Conservation (phyloP, 257 asterid genomes). For the Solanum medicagineum region DNA sequence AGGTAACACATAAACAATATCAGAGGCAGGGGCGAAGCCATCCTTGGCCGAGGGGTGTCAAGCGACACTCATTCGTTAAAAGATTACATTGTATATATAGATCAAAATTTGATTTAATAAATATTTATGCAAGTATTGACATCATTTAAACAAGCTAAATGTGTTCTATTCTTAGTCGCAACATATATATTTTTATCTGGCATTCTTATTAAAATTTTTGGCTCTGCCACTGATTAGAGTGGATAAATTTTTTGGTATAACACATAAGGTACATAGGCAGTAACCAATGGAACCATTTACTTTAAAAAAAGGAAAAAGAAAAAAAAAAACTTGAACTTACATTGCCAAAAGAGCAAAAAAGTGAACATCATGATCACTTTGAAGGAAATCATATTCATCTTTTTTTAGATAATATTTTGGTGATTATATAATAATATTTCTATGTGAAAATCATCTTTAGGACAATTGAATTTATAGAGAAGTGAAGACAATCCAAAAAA, state of each 20-base stretch:
- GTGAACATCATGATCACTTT: neutral
- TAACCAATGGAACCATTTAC: neutral
- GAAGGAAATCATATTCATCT: neutral
- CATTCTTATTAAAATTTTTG: too few species aligned
- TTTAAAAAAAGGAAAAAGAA: neutral
- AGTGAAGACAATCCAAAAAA: neutral
- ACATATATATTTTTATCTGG: too few species aligned
- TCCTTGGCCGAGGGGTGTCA: too few species aligned
- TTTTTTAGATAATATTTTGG: neutral
- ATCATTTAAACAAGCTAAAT: too few species aligned
- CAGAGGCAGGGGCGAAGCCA: neutral
- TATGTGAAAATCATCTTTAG: neutral
- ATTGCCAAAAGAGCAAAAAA: neutral
- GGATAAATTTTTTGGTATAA: neutral
- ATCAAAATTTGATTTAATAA: too few species aligned
- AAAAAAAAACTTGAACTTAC: neutral
- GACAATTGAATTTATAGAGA: neutral
- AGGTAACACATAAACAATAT: neutral
- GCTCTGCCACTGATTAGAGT: too few species aligned
- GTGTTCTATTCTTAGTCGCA: too few species aligned
- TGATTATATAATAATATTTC: neutral
- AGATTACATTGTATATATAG: too few species aligned
- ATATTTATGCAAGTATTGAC: too few species aligned
- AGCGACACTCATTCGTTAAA: too few species aligned
- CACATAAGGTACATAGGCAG: neutral